Evolutionary conservation across 441 rosid species (phyloP).

Genomic region (Pelargonium cotyledonis): DNA sequence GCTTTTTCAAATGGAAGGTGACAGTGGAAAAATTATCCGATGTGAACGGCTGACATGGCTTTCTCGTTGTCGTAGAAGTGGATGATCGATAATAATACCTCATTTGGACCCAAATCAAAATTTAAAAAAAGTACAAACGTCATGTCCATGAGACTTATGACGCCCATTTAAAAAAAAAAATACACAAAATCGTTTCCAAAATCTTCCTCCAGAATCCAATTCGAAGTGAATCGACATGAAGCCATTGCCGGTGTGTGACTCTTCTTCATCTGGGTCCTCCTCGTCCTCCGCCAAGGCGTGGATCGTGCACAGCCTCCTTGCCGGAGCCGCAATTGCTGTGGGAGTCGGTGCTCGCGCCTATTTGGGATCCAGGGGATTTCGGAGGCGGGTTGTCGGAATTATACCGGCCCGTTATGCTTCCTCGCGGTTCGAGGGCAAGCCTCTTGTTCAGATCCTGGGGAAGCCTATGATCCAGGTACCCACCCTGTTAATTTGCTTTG

Average conservation of each 20-base stretch:
- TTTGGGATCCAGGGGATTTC: slow-evolving; percentile 48
- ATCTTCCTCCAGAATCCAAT: not conserved
- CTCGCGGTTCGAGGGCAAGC: slow-evolving; percentile 81
- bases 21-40: too few relatives aligned
- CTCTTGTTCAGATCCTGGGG: slow-evolving; percentile 71
- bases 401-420: slow-evolving; percentile 92
- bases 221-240: slow-evolving; percentile 5
- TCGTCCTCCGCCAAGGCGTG: slow-evolving; percentile 47
- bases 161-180: too few relatives aligned
- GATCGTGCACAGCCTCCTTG: slow-evolving; percentile 63
- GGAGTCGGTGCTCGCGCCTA: slow-evolving; percentile 60
- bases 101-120: too few relatives aligned
- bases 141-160: too few relatives aligned
- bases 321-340: slow-evolving; percentile 60
- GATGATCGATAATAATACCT: too few relatives aligned
- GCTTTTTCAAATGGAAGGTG: too few relatives aligned
- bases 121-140: too few relatives aligned
- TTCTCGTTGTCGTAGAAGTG: too few relatives aligned
- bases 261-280: slow-evolving; percentile 38
- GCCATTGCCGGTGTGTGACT: slow-evolving; percentile 30
- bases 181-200: too few relatives aligned
- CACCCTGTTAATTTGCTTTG: not conserved
- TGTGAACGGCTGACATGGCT: too few relatives aligned
- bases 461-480: slow-evolving; percentile 97
- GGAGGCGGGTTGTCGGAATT: slow-evolving; percentile 81